These are phyloP conservation scores for Ogataea polymorpha DNA, from an alignment of 805 yeast species.

Conservation along the genomic window DNA sequence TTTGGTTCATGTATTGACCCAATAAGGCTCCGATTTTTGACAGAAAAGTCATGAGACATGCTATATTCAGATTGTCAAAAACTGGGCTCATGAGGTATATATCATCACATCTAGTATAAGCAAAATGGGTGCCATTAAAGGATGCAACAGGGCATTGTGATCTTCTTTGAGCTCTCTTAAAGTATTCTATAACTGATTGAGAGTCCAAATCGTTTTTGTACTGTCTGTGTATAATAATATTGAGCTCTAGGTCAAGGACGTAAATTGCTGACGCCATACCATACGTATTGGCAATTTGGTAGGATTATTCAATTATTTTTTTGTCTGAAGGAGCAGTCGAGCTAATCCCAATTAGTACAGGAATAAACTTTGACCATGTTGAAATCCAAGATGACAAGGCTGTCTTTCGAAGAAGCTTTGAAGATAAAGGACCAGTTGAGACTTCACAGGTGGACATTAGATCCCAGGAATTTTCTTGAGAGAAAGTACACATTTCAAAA, in stretches of 20 bases:
- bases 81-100: constrained; percentile 42
- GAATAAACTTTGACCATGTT: too few relatives aligned
- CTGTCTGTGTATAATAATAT: constrained; percentile 33
- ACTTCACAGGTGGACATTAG: not conserved
- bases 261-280: constrained; percentile 36
- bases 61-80: constrained; percentile 48
- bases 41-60: constrained; percentile 57
- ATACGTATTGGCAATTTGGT: too few relatives aligned
- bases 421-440: constrained; percentile 10
- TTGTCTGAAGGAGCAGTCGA: too few relatives aligned
- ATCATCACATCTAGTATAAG: constrained; percentile 49
- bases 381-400: constrained; percentile 9
- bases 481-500: constrained; percentile 38
- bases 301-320: too few relatives aligned
- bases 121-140: constrained; percentile 50
- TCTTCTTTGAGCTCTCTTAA: constrained; percentile 24
- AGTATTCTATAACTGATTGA: constrained; percentile 25
- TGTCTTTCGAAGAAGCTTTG: constrained; percentile 25
- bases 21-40: constrained; percentile 44
- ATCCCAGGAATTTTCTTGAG: not conserved
- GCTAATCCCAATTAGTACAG: too few relatives aligned
- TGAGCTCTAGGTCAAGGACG: constrained; percentile 31
- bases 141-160: constrained; percentile 43
- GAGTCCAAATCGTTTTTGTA: constrained; percentile 32
- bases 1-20: constrained; percentile 39